Evolutionary conservation across 2,329 filamentous ascomycete genomes (phyloP), one percentile per base, ranked within the genome.

Genomic region (Penicillium sp.): DNA sequence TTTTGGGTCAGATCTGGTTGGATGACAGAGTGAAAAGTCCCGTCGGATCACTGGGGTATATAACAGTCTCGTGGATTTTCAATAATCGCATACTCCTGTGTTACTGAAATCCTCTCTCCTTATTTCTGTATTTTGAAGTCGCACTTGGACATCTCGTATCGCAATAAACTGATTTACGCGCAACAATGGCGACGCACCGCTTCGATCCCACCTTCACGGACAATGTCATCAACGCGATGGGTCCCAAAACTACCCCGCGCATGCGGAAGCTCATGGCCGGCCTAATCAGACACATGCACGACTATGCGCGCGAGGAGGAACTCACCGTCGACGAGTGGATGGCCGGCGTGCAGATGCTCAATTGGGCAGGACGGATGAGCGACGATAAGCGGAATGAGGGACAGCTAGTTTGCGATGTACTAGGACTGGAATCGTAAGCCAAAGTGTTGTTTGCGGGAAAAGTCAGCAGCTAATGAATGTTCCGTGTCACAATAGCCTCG

Each of bases 181-280:
- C 54, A 59, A 67, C 57, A 53, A 66, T 73, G 65, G 65, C 71
- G 25, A 60, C 66, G 38, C 69, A 71, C 58, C 66, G 71, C 33
- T 74, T 80, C 67, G 76, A 81, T 62, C 79, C 80, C 50, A 72
- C 73, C 59, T 76, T 84, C 67, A 93, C 90, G 53, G 79, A 88
- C 67, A 84, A 86, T 75, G 89, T 92, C 78, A 84, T 93, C 73
- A 82, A 89, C 61, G 83, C 87, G 62, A 92, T 90, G 79, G 86
- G 88, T 54, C 86, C 89, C 62, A 87, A 90, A 69, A 85, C 86
- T 10, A 80, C 81, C 25, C 86, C 88, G 50, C 82, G 90, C 54
- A 83, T 89, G 71, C 84, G 87, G 58, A 78, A 86, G 68, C 81
- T 93, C 65, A 78, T 83, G 74, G 69, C 73, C 29, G 75, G 77